Conservation (phyloP, 495 filamentous ascomycete genomes). For the Aspergillus sparsus region DNA sequence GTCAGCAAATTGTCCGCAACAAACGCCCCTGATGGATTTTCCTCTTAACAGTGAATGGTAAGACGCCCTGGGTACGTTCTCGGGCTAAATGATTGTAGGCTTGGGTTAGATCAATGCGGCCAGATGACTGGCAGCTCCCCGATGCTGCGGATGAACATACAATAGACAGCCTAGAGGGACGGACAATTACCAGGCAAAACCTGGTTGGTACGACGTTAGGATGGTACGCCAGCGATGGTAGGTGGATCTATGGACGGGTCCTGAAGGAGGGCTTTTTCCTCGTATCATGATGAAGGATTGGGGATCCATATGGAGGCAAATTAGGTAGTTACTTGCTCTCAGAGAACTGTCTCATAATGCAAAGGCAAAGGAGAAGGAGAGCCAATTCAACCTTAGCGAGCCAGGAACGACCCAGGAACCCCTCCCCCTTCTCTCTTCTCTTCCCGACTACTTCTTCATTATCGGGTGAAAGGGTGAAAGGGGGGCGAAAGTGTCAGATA, state of each 20-base stretch:
- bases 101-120: not conserved
- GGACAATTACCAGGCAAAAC: slow-evolving; percentile 20
- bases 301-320: slow-evolving; percentile 2
- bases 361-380: not conserved
- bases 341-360: not conserved
- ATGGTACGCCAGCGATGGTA: not conserved
- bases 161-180: slow-evolving; percentile 1
- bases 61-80: no score
- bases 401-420: no score
- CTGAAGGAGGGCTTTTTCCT: slow-evolving; percentile 22
- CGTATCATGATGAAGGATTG: slow-evolving; percentile 24
- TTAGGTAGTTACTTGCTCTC: no score
- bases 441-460: no score
- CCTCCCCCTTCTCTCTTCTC: no score
- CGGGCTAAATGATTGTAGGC: not conserved
- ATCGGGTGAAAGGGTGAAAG: no score
- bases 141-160: slow-evolving; percentile 3
- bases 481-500: no score
- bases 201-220: not conserved
- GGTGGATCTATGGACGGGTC: slow-evolving; percentile 13
- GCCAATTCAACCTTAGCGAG: no score
- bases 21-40: not conserved
- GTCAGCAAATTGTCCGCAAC: not conserved
- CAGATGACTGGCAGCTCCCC: not conserved
- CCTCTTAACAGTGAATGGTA: not conserved